Conservation (phyloP, 2,329 filamentous ascomycete genomes). For the Epichloe sylvatica region DNA sequence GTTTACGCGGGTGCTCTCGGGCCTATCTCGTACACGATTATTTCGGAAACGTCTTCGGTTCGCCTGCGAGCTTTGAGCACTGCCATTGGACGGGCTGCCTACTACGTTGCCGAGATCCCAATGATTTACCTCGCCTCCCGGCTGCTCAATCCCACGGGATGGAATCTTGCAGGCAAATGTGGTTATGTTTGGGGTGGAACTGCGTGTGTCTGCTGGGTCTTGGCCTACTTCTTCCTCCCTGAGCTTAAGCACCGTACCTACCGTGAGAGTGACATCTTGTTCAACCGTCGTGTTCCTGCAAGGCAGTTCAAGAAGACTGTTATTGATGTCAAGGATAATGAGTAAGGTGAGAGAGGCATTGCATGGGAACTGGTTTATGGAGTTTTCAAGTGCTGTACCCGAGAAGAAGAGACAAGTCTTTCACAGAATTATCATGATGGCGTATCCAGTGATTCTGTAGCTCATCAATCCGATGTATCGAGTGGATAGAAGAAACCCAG, state of each 20-base stretch:
- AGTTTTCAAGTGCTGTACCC: too few relatives aligned
- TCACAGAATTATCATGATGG: too few relatives aligned
- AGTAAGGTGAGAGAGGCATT: not conserved
- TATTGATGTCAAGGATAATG: constrained; percentile 4
- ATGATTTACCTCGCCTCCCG: constrained; percentile 26
- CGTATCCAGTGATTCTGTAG: too few relatives aligned
- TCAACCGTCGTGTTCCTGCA: constrained; percentile 15
- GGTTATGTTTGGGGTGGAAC: constrained; percentile 33
- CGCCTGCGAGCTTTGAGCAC: constrained; percentile 27
- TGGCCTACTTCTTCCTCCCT: constrained; percentile 33
- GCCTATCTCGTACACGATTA: constrained; percentile 27
- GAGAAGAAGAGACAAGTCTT: too few relatives aligned
- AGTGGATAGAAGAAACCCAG: too few relatives aligned
- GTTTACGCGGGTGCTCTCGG: constrained; percentile 22
- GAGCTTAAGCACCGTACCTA: constrained; percentile 37
- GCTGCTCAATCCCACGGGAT: constrained; percentile 24
- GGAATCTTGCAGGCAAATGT: constrained; percentile 30
- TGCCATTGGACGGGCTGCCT: constrained; percentile 24
- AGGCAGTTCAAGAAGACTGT: constrained; percentile 11
- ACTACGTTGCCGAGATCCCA: constrained; percentile 27
- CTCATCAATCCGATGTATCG: too few relatives aligned
- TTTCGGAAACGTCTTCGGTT: constrained; percentile 29
- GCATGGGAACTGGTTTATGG: too few relatives aligned
- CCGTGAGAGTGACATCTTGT: constrained; percentile 32
- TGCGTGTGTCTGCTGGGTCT: constrained; percentile 19